Conservation (phyloP, 2,329 filamentous ascomycete species). For the Talaromyces verruculosus region DNA sequence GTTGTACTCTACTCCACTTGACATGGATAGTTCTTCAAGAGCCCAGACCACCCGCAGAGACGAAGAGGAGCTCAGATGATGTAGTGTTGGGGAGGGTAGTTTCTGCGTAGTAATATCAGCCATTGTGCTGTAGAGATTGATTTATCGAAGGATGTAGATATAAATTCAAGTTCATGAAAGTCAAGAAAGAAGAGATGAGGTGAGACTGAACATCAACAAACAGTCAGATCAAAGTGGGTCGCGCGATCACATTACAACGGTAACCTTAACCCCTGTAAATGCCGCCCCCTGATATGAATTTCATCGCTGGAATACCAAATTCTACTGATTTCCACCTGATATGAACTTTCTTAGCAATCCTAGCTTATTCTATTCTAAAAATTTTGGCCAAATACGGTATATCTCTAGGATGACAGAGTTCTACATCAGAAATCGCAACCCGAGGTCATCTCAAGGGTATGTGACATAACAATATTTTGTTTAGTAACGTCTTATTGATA, state of each 20-base stretch:
- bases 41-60: conserved; percentile 28
- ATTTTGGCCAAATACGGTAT: neutral
- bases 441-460: neutral
- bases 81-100: conserved; percentile 24
- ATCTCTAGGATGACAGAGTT: neutral
- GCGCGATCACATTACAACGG: neutral
- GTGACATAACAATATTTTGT: neutral
- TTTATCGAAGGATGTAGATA: neutral
- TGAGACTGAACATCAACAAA: conserved; percentile 8
- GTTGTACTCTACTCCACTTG: conserved; percentile 27
- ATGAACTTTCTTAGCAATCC: neutral
- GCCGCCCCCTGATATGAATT: too few relatives aligned
- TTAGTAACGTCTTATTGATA: neutral
- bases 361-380: neutral
- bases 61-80: conserved; percentile 30
- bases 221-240: neutral
- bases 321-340: neutral
- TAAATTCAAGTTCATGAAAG: neutral
- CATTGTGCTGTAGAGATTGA: neutral
- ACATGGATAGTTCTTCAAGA: conserved; percentile 29
- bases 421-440: neutral
- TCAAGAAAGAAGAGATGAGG: neutral
- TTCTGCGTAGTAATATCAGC: neutral
- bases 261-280: neutral
- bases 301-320: too few relatives aligned